These are phyloP conservation scores for Dactylonectria estremocensis DNA, from an alignment of 2,329 filamentous ascomycete species.

Conservation along the genomic window DNA sequence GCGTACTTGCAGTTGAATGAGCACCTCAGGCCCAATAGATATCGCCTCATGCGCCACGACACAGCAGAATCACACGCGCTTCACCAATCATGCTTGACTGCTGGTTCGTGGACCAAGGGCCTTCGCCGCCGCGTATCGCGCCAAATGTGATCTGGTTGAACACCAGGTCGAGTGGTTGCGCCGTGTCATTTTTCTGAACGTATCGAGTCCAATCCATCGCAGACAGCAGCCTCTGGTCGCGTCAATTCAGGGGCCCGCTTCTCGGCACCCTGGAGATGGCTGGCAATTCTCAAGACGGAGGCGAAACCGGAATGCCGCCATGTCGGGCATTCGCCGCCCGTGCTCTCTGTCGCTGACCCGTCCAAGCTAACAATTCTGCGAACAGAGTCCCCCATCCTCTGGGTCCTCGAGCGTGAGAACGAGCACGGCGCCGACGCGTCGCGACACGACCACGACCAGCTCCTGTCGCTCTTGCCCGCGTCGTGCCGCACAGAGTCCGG, in stretches of 20 bases:
- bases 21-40: background rate
- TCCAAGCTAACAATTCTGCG: background rate
- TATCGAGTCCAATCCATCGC: background rate
- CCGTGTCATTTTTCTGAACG: background rate
- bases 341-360: background rate
- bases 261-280: background rate
- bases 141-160: background rate
- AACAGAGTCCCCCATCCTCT: too few species aligned
- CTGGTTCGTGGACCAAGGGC: too few species aligned
- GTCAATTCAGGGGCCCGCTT: background rate
- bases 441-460: too few species aligned
- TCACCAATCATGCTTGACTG: background rate
- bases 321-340: background rate
- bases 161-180: background rate
- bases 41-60: background rate
- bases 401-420: too few species aligned
- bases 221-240: background rate
- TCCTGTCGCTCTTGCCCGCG: background rate
- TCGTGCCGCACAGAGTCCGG: background rate
- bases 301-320: background rate
- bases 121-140: background rate
- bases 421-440: too few species aligned
- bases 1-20: background rate
- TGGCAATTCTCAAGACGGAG: background rate
- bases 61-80: background rate